A percentile compares a stretch with the other conserved stretches of the same genome.
phyloP scores from a whole-genome alignment of 768 basidiomycete genomes.

The Russula virescens region DNA sequence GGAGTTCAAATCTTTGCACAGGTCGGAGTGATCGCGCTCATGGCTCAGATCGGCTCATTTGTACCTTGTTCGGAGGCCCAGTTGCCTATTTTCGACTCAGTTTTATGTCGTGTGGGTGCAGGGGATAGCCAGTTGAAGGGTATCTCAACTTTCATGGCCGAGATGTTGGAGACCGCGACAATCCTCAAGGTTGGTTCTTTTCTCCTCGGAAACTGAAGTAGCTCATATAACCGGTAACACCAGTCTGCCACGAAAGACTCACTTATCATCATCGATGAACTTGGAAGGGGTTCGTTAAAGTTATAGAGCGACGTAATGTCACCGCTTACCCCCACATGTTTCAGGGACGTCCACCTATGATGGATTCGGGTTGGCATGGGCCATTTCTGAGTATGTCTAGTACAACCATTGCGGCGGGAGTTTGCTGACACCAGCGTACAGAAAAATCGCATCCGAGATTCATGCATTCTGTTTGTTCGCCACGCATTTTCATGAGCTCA shows the following conservation, averaged over 20 bases:
- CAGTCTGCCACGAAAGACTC: conserved; percentile 91
- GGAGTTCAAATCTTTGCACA: conserved; percentile 29
- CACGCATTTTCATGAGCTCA: conserved; percentile 97
- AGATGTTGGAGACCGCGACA: conserved; percentile 97
- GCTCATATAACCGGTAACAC: background rate
- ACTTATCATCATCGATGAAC: conserved; percentile 94
- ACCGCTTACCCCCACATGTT: conserved; percentile 6
- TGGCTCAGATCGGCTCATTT: conserved; percentile 94
- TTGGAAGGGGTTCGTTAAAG: conserved; percentile 64
- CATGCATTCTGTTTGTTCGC: conserved; percentile 95
- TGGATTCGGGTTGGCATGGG: conserved; percentile 97
- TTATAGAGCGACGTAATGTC: background rate
- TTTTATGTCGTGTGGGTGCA: conserved; percentile 92
- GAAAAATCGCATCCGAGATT: conserved; percentile 89
- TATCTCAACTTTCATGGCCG: conserved; percentile 98
- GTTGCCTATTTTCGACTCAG: conserved; percentile 91
- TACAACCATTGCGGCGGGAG: background rate
- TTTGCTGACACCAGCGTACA: conserved; percentile 29
- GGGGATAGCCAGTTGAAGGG: conserved; percentile 98
- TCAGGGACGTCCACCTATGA: conserved; percentile 95
- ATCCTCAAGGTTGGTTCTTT: conserved; percentile 68
- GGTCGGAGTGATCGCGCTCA: conserved; percentile 92
- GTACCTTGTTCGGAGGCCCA: conserved; percentile 87
- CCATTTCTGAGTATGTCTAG: conserved; percentile 88
- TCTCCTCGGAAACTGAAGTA: background rate